A percentile compares a stretch with the other conserved stretches of the same genome.
These are phyloP conservation scores for Brassica hybrid DNA, from an alignment of 441 rosid species.

Conservation along the genomic window DNA sequence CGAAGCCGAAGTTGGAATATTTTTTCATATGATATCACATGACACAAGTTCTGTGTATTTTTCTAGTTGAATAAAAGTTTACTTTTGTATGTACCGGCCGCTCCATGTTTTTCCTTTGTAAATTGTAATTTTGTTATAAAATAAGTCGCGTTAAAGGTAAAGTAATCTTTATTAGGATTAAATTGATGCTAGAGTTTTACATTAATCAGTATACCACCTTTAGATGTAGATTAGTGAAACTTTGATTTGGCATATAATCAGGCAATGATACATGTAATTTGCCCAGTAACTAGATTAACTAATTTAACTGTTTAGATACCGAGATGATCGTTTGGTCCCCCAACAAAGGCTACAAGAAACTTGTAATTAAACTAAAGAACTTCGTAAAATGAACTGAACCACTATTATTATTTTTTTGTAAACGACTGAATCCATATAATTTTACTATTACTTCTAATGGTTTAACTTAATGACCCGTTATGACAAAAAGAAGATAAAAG, in stretches of 20 bases:
- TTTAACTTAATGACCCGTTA: background rate
- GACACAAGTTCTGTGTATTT: background rate
- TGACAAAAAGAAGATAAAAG: background rate
- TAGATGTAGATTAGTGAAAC: background rate
- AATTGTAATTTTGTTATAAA: background rate
- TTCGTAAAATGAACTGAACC: background rate
- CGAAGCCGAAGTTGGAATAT: background rate
- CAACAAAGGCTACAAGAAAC: constrained; percentile 36
- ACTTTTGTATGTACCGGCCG: constrained; percentile 9
- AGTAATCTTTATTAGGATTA: background rate
- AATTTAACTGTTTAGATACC: constrained; percentile 42
- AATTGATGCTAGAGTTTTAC: too few relatives aligned
- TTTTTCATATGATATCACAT: background rate
- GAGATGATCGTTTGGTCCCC: constrained; percentile 43
- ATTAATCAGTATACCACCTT: background rate
- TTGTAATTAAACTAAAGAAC: background rate
- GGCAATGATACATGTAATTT: constrained; percentile 20
- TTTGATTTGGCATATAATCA: background rate
- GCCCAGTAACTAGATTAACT: constrained; percentile 19
- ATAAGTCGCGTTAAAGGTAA: background rate
- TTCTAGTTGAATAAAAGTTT: background rate
- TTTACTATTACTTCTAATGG: background rate
- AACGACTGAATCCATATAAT: too few relatives aligned
- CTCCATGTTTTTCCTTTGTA: background rate
- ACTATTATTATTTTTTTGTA: too few relatives aligned